Base-by-base conservation (phyloP, 2,329 filamentous ascomycete species). In the Alternaria novae-zelandiae region DNA sequence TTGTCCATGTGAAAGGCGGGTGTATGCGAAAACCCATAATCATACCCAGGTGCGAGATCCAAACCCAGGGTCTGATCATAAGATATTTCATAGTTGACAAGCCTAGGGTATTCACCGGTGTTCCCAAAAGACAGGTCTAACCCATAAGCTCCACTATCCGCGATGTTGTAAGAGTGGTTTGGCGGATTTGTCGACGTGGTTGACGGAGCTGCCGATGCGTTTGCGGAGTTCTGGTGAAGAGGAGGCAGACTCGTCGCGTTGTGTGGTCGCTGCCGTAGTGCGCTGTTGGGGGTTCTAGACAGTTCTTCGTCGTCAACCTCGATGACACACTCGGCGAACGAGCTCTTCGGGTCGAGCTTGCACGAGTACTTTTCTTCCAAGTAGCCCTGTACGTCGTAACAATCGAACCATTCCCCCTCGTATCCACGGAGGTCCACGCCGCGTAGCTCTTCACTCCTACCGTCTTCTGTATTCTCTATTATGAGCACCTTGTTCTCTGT, bases 361-460 rank as follows among this genome's bases (percentile, higher is more conserved):
- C 93, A 86, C 6, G 89, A 89, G 28, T 86, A 86, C 54, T 86
- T 84, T 6, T 77, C 69, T 44, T 85, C 85, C 3, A 96, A 81
- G 74, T 94, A 96, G 12, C 87, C 84, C 77, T 96, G 91, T 0
- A 94, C 89, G 75, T 96, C 93, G 63, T 92, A 86, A 0, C 89
- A 82, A 73, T 96, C 92, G 69, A 91, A 92, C 83, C 92, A 96
- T 54, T 92, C 87, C 5, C 91, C 91, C 63, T 91, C 86, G 64
- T 90, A 91, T 0, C 88, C 90, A 1, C 86, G 84, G 8, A 89
- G 77, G 43, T 83, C 84, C 68, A 91, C 82, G 17, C 74, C 71
- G 8, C 58, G 50, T 7, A 70, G 57, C 47, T 68, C 71, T 61
- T 74, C 73, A 25, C 61, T 70, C 46, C 61, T 72, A 5, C 68